Evolutionary conservation across 495 filamentous ascomycete genomes (phyloP).

Genomic region (Thermothielavioides terrestris): DNA sequence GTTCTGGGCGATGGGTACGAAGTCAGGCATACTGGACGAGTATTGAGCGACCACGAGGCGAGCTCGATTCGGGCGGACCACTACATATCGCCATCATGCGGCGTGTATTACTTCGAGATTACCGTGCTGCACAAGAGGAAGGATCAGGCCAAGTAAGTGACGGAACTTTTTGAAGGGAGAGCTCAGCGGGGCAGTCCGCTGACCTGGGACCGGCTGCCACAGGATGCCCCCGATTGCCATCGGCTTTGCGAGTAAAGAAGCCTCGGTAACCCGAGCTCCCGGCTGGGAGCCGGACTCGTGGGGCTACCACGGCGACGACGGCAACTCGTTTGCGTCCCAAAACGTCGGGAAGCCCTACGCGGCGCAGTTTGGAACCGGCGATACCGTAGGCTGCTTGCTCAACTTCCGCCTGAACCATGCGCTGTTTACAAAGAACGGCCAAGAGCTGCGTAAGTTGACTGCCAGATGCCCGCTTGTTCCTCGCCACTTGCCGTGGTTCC

Average conservation of each 20-base stretch:
- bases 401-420: constrained; percentile 83
- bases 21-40: constrained; percentile 55
- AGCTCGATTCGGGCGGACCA: constrained; percentile 77
- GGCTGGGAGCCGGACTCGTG: constrained; percentile 96
- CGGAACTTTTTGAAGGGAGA: background rate
- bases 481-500: constrained; percentile 1
- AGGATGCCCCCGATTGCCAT: constrained; percentile 75
- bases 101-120: constrained; percentile 95
- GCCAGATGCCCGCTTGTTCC: background rate
- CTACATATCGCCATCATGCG: constrained; percentile 84
- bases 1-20: constrained; percentile 66
- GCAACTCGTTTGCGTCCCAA: constrained; percentile 69
- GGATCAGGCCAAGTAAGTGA: constrained; percentile 64
- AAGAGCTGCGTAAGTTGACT: constrained; percentile 58
- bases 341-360: constrained; percentile 71
- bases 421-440: constrained; percentile 94
- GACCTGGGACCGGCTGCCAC: background rate
- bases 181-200: background rate
- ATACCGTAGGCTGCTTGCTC: constrained; percentile 86
- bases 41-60: constrained; percentile 60
- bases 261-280: constrained; percentile 70
- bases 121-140: constrained; percentile 74
- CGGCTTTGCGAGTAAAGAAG: constrained; percentile 71
- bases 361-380: constrained; percentile 56
- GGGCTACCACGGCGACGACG: constrained; percentile 97